Conservation (phyloP, 495 filamentous ascomycete genomes). For the Aspergillus olivimuriae region DNA sequence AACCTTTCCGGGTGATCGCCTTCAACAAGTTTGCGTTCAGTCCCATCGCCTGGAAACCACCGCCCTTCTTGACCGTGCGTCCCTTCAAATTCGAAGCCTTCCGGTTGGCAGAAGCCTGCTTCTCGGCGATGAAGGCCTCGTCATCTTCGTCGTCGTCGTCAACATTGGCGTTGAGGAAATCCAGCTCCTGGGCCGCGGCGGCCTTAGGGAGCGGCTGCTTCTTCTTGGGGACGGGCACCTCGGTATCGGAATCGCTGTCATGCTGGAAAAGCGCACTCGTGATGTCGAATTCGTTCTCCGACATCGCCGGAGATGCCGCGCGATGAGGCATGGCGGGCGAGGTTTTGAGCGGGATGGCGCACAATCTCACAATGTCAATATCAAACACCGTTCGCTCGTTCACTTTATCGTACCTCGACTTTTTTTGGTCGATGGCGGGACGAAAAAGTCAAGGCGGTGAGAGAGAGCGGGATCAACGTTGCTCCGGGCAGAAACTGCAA, state of each 20-base stretch:
- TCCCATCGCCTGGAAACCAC: slow-evolving; percentile 96
- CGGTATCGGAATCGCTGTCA: slow-evolving; percentile 46
- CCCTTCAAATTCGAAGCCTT: slow-evolving; percentile 78
- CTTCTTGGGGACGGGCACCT: slow-evolving; percentile 18
- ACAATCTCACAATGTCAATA: background rate
- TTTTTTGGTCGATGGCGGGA: slow-evolving; percentile 13
- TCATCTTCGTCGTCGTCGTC: slow-evolving; percentile 61
- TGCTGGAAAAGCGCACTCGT: slow-evolving; percentile 66
- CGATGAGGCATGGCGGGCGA: slow-evolving; percentile 46
- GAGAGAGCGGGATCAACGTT: slow-evolving; percentile 18
- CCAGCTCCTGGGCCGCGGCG: slow-evolving; percentile 31
- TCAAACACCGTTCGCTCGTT: no score
- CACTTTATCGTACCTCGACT: slow-evolving; percentile 5
- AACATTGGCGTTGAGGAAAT: slow-evolving; percentile 34
- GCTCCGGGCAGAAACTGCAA: slow-evolving; percentile 20
- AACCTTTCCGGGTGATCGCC: slow-evolving; percentile 88
- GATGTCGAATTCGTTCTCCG: slow-evolving; percentile 91
- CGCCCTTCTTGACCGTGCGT: slow-evolving; percentile 82
- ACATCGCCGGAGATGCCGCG: slow-evolving; percentile 71
- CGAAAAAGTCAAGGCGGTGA: slow-evolving; percentile 33
- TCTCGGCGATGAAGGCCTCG: slow-evolving; percentile 79
- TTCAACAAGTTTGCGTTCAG: slow-evolving; percentile 75
- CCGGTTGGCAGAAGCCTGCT: slow-evolving; percentile 78
- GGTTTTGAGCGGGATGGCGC: background rate
- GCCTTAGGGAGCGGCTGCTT: slow-evolving; percentile 31